Percentiles rank a stretch among this genome's conserved stretches.
Conservation (phyloP, 306 rosid genomes). For the Trifolium fragiferum region DNA sequence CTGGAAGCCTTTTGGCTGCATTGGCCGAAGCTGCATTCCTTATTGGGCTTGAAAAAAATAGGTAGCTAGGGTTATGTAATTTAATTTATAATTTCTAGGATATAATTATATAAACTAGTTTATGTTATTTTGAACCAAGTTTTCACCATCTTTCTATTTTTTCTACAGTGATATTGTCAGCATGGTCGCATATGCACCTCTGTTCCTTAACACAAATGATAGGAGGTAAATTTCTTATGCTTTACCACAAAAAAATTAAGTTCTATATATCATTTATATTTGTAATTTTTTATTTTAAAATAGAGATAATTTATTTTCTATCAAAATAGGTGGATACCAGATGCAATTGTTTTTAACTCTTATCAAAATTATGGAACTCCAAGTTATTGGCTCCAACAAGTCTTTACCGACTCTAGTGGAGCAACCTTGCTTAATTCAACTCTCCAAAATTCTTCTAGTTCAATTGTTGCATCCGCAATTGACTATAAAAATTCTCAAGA, state of each 20-base stretch:
- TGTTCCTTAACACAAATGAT: constrained; percentile 64
- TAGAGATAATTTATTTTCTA: background rate
- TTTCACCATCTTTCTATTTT: background rate
- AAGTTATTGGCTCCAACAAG: constrained; percentile 71
- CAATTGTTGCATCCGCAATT: constrained; percentile 66
- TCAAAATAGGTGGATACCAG: constrained; percentile 68
- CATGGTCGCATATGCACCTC: constrained; percentile 88
- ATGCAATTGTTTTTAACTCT: constrained; percentile 75
- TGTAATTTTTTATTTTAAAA: background rate
- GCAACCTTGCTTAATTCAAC: constrained; percentile 61
- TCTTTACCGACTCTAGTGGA: constrained; percentile 67
- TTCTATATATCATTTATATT: background rate
- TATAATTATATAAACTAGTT: background rate
- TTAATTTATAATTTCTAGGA: too few relatives aligned
- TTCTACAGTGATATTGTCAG: constrained; percentile 61
- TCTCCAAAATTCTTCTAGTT: constrained; percentile 43
- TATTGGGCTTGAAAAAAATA: constrained; percentile 78
- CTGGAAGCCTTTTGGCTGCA: constrained; percentile 63
- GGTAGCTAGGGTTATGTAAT: constrained; percentile 49
- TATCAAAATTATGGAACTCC: constrained; percentile 70
- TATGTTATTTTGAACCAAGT: background rate
- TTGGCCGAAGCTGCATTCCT: constrained; percentile 85
- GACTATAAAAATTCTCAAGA: constrained; percentile 46
- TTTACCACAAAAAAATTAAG: background rate
- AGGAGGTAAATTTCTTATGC: constrained; percentile 44